Evolutionary conservation across 1,284 basidiomycete genomes (phyloP).

Genomic region (Porphyrellus sp.): DNA sequence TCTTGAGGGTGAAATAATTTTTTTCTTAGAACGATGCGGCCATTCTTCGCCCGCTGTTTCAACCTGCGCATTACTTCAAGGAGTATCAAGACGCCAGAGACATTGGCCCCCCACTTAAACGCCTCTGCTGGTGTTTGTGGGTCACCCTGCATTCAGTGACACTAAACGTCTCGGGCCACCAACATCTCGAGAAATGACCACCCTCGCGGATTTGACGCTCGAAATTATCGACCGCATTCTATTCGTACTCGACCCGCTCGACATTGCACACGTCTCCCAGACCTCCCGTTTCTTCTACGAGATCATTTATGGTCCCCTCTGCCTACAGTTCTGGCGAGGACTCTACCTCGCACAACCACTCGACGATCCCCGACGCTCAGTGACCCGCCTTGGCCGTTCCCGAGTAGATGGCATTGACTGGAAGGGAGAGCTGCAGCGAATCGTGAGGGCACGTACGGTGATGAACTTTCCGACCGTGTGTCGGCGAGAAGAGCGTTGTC

Average conservation of each 20-base stretch:
- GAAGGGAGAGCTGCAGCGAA: conserved; percentile 48
- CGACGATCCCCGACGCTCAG: conserved; percentile 54
- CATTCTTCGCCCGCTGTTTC: conserved; percentile 26
- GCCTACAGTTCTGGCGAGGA: conserved; percentile 55
- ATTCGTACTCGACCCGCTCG: conserved; percentile 51
- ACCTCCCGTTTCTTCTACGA: conserved; percentile 44
- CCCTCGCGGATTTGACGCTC: conserved; percentile 42
- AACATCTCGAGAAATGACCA: conserved; percentile 4
- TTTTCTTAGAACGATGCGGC: conserved; percentile 15
- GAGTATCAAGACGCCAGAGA: conserved; percentile 7
- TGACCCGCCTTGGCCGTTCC: conserved; percentile 41
- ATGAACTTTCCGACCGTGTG: conserved; percentile 36
- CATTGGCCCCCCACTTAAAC: neutral
- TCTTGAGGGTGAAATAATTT: conserved; percentile 31
- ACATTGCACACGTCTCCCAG: conserved; percentile 49
- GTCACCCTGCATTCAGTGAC: neutral
- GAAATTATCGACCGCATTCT: conserved; percentile 59
- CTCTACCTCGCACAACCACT: conserved; percentile 57
- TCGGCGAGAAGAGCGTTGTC: conserved; percentile 41
- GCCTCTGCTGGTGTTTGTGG: neutral
- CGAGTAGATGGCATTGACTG: conserved; percentile 44
- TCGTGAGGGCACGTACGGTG: conserved; percentile 49
- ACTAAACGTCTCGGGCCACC: neutral
- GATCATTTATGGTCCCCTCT: conserved; percentile 45
- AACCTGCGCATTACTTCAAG: conserved; percentile 3